phyloP scores from a whole-genome alignment of 2,329 filamentous ascomycete genomes.

The Cercospora brassicicola region DNA sequence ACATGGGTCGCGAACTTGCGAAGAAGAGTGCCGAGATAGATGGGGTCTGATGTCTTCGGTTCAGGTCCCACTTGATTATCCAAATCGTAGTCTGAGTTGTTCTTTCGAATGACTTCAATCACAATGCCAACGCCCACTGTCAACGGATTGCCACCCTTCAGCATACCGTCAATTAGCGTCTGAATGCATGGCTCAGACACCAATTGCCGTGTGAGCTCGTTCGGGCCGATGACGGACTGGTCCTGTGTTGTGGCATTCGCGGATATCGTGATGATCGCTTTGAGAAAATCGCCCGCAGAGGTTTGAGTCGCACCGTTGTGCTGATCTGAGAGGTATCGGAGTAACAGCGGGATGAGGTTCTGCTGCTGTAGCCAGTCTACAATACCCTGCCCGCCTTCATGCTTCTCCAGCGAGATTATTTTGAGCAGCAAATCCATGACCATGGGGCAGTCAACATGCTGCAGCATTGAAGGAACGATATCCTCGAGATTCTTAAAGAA shows the following conservation, averaged over 20 bases:
- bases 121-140: conserved; percentile 96
- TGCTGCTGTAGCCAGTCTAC: conserved; percentile 96
- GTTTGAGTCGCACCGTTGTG: conserved; percentile 90
- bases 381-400: conserved; percentile 84
- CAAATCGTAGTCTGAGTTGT: conserved; percentile 97
- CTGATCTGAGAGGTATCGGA: conserved; percentile 82
- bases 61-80: conserved; percentile 82
- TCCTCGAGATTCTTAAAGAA: conserved; percentile 82
- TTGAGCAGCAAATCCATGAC: conserved; percentile 97
- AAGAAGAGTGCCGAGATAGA: conserved; percentile 88
- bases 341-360: conserved; percentile 78
- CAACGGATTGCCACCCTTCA: conserved; percentile 86
- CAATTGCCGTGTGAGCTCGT: conserved; percentile 90
- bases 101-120: conserved; percentile 98
- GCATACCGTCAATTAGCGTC: conserved; percentile 85
- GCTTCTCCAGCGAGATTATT: conserved; percentile 93
- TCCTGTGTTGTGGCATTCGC: conserved; percentile 98
- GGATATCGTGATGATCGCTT: conserved; percentile 98
- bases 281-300: conserved; percentile 94
- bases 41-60: conserved; percentile 83
- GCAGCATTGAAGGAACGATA: conserved; percentile 79
- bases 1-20: conserved; percentile 87
- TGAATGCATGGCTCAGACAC: conserved; percentile 84
- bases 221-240: conserved; percentile 97
- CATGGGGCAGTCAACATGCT: conserved; percentile 95